Evolutionary conservation across 345 rosid genomes (phyloP).

Genomic region (Populus deltoides): DNA sequence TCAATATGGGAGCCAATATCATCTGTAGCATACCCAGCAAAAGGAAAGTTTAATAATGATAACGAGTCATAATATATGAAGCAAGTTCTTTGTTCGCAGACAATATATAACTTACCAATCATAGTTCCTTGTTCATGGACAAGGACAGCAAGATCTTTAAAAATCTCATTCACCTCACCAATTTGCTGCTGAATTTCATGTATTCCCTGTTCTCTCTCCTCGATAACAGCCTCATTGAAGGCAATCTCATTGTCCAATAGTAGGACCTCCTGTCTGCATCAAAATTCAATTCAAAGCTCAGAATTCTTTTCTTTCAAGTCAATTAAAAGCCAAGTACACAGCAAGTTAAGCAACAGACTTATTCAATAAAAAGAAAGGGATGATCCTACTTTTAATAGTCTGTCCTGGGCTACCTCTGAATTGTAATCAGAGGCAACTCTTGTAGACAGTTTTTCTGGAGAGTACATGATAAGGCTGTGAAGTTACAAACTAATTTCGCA

Average conservation of each 20-base stretch:
- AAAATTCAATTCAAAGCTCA: constrained; percentile 11
- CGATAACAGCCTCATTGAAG: constrained; percentile 86
- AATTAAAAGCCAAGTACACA: background rate
- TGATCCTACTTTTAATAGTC: background rate
- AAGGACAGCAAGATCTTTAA: constrained; percentile 87
- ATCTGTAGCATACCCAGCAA: constrained; percentile 43
- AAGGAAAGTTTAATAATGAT: background rate
- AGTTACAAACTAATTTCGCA: background rate
- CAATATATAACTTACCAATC: constrained; percentile 52
- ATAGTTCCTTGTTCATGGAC: constrained; percentile 95
- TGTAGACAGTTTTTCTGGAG: background rate
- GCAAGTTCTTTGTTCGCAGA: background rate
- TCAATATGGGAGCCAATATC: constrained; percentile 79
- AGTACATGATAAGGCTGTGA: background rate
- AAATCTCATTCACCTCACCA: constrained; percentile 91
- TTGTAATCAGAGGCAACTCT: background rate
- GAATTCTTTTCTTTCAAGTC: background rate
- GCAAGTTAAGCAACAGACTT: background rate
- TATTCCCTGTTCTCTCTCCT: constrained; percentile 94
- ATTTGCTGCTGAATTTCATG: constrained; percentile 93
- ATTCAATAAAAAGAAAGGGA: background rate
- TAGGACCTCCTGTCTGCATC: constrained; percentile 74
- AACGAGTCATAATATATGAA: background rate
- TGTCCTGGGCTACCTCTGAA: background rate
- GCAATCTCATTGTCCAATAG: constrained; percentile 84